A percentile compares a stretch with the other conserved stretches of the same genome.
These are phyloP conservation scores for Apiotrichum laibachii DNA, from an alignment of 1,284 basidiomycete genomes.

Conservation along the genomic window DNA sequence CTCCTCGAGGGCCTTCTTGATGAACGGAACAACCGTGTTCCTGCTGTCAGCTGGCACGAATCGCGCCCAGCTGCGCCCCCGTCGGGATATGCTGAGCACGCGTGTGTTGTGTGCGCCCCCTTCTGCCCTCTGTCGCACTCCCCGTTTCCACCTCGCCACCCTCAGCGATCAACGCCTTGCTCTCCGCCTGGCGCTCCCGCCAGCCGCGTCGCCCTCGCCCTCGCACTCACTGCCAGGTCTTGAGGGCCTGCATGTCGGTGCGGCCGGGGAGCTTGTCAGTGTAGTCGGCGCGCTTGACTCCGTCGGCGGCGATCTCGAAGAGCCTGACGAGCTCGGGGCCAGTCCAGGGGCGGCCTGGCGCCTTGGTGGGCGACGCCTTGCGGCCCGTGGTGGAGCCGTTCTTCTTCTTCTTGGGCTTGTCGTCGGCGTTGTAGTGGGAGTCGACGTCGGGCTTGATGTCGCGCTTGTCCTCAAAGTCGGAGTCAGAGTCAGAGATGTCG, in stretches of 20 bases:
- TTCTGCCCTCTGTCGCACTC: no score
- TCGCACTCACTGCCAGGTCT: constrained; percentile 4
- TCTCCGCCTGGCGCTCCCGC: no score
- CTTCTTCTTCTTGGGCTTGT: no score
- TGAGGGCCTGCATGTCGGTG: not conserved
- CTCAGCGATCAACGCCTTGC: no score
- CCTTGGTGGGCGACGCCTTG: not conserved
- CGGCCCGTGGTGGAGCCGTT: no score
- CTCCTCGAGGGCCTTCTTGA: constrained; percentile 2
- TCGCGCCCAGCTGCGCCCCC: no score
- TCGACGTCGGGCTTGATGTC: not conserved
- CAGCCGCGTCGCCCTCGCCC: no score
- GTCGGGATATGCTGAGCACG: no score
- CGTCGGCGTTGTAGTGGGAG: not conserved
- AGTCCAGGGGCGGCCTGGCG: not conserved
- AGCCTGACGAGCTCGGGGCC: constrained; percentile 3
- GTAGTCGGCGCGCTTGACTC: not conserved
- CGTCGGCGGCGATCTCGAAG: not conserved
- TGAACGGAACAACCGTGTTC: constrained; percentile 10
- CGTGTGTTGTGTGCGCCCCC: no score
- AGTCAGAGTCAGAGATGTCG: no score
- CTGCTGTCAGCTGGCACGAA: not conserved
- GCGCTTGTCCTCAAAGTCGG: not conserved
- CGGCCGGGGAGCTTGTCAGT: not conserved
- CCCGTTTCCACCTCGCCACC: no score